Percentiles rank a stretch among this genome's conserved stretches.
phyloP scores from a whole-genome alignment of 768 basidiomycete genomes.

The Suillus subaureus region DNA sequence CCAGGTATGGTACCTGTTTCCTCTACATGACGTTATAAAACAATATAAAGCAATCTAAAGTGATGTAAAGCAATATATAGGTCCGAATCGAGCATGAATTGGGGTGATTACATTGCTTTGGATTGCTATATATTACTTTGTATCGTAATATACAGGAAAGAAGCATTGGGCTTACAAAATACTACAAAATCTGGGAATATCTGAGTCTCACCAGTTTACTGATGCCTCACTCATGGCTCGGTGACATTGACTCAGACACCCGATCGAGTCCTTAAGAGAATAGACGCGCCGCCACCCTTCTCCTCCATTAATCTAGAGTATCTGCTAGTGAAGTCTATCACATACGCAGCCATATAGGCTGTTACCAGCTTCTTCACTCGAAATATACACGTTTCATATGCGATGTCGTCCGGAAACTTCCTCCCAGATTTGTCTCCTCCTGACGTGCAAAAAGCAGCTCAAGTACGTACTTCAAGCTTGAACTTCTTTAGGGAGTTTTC shows the following conservation, averaged over 20 bases:
- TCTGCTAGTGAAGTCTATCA: not conserved
- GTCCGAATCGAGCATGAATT: too few relatives aligned
- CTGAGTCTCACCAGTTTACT: too few relatives aligned
- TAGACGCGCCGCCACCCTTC: not conserved
- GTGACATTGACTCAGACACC: not conserved
- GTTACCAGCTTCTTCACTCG: not conserved
- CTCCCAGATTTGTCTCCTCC: slow-evolving; percentile 53
- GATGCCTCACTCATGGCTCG: too few relatives aligned
- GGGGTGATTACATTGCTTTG: too few relatives aligned
- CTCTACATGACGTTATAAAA: not conserved
- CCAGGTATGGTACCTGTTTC: too few relatives aligned
- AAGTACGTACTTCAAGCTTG: slow-evolving; percentile 45
- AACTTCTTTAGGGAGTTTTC: slow-evolving; percentile 19
- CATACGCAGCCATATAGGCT: not conserved
- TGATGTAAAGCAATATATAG: too few relatives aligned
- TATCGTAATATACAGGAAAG: too few relatives aligned
- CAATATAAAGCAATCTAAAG: too few relatives aligned
- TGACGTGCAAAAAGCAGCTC: slow-evolving; percentile 60
- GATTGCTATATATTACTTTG: too few relatives aligned
- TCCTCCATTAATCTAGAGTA: not conserved
- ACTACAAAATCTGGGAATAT: too few relatives aligned
- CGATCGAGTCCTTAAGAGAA: not conserved
- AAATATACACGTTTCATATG: not conserved
- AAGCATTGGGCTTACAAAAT: too few relatives aligned
- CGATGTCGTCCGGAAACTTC: slow-evolving; percentile 36